Percentiles rank a stretch among this genome's conserved stretches.
These are phyloP conservation scores for Fusarium sp. DNA, from an alignment of 2,329 filamentous ascomycete species.

Conservation along the genomic window DNA sequence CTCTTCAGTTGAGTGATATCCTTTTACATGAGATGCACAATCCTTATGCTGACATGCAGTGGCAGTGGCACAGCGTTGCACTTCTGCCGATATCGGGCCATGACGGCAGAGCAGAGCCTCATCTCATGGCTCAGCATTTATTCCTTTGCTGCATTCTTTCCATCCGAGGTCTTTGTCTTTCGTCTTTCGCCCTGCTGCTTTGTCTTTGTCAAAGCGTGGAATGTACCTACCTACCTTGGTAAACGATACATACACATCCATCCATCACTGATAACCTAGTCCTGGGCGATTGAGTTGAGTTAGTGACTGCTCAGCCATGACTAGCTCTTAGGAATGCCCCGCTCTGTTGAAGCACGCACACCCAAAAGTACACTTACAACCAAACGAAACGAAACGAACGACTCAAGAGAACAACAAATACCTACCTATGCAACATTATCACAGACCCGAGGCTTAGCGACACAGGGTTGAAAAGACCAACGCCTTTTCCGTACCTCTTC, in stretches of 20 bases:
- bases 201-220: neutral
- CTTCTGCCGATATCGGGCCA: conserved; percentile 2
- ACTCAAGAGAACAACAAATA: neutral
- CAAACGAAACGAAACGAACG: neutral
- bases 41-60: neutral
- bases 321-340: conserved; percentile 10
- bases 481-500: neutral
- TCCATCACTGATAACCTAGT: neutral
- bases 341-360: neutral
- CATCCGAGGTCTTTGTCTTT: neutral
- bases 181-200: neutral
- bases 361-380: neutral
- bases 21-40: neutral
- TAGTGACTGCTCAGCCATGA: neutral
- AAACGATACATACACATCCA: neutral
- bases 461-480: conserved; percentile 18
- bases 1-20: neutral
- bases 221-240: neutral
- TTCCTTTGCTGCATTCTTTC: neutral
- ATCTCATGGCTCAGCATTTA: neutral
- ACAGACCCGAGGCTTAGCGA: conserved; percentile 4
- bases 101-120: conserved; percentile 20
- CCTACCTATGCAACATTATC: neutral
- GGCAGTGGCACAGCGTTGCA: neutral
- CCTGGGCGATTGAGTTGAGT: neutral